A percentile compares a stretch with the other conserved stretches of the same genome.
These are phyloP conservation scores for Fusarium ambrosium DNA, from an alignment of 2,329 filamentous ascomycete genomes.

Conservation along the genomic window DNA sequence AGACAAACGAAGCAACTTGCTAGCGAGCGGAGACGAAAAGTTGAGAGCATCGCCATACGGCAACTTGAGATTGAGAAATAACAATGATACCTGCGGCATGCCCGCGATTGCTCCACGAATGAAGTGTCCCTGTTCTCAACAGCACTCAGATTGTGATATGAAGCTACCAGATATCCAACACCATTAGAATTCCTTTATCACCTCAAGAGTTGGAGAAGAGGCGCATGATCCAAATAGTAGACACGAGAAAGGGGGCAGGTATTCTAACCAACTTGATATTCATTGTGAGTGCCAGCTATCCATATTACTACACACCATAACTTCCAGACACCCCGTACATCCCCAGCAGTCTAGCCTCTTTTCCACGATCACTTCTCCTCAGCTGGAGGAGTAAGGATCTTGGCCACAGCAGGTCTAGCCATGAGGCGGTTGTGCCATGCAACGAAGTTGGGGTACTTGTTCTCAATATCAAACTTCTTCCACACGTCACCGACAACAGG, in stretches of 20 bases:
- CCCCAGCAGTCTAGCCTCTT: not conserved
- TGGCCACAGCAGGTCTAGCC: slow-evolving; percentile 50
- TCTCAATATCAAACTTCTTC: slow-evolving; percentile 46
- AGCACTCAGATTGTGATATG: not conserved
- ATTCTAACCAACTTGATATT: not conserved
- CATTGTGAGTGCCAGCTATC: not conserved
- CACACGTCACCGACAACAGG: slow-evolving; percentile 30
- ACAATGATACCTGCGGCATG: slow-evolving; percentile 43
- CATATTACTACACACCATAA: not conserved
- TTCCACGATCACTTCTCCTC: not conserved
- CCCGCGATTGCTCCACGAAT: slow-evolving; percentile 40
- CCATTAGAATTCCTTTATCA: not conserved
- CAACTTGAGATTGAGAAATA: slow-evolving; percentile 43
- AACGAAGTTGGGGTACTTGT: slow-evolving; percentile 52
- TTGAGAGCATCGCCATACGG: slow-evolving; percentile 37
- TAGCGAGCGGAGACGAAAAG: slow-evolving; percentile 37
- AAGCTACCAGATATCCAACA: not conserved
- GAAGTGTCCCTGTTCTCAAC: not conserved
- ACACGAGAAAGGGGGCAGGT: not conserved
- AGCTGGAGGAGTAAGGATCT: slow-evolving; percentile 14
- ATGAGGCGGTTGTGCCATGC: slow-evolving; percentile 53
- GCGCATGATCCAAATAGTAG: not conserved
- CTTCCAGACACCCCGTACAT: not conserved
- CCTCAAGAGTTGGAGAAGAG: not conserved
- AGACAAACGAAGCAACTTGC: slow-evolving; percentile 13